Conservation (phyloP, 2,329 filamentous ascomycete species). For the Diaporthe caulivora region DNA sequence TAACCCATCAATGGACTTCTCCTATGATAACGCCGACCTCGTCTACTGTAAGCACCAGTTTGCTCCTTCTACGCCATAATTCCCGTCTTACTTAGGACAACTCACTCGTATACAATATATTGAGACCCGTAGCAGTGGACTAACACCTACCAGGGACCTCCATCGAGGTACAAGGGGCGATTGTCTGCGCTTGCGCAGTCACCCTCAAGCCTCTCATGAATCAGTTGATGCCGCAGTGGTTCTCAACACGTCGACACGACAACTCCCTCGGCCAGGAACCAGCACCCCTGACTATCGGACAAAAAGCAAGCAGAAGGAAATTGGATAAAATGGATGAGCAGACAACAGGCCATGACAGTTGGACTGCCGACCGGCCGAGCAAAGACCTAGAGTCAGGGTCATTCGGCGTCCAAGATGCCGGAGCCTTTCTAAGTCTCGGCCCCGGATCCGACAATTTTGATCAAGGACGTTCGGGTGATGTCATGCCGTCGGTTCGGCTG, state of each 20-base stretch:
- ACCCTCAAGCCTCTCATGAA: constrained; percentile 54
- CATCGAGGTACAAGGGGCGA: constrained; percentile 52
- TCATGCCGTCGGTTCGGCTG: not conserved
- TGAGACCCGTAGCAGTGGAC: not conserved
- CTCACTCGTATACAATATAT: not conserved
- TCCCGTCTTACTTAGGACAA: not conserved
- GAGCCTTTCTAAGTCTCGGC: not conserved
- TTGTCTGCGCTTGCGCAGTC: constrained; percentile 52
- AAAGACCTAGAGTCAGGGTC: constrained; percentile 19
- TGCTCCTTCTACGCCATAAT: not conserved
- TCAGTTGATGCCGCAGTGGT: constrained; percentile 40
- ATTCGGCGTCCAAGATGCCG: not conserved
- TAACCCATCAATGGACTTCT: constrained; percentile 43
- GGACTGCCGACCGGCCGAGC: constrained; percentile 10
- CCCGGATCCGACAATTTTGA: not conserved
- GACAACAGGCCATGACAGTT: constrained; percentile 7
- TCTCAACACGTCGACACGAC: not conserved
- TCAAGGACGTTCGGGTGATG: not conserved
- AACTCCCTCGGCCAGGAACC: not conserved
- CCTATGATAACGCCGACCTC: constrained; percentile 46
- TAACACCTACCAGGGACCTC: constrained; percentile 42
- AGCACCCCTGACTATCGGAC: not conserved
- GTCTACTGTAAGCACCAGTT: constrained; percentile 45
- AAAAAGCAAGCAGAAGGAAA: constrained; percentile 1
- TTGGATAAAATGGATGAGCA: not conserved